These are phyloP conservation scores for Ensete glaucum DNA, from an alignment of 176 grass and related monocot species.

Conservation along the genomic window DNA sequence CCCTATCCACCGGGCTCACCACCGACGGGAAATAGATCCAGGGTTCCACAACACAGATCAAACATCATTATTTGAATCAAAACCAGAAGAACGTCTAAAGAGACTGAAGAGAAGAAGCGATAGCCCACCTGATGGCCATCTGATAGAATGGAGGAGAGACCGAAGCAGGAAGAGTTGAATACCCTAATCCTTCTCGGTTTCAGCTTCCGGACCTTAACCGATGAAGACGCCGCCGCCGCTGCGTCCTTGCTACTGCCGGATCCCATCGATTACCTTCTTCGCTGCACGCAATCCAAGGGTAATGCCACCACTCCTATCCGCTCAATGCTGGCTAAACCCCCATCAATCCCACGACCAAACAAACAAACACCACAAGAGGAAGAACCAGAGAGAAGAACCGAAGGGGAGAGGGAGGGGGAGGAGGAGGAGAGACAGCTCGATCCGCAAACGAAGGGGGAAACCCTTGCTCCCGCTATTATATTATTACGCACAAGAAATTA, in stretches of 20 bases:
- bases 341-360: not conserved
- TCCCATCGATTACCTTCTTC: conserved; percentile 39
- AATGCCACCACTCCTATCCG: not conserved
- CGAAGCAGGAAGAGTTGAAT: conserved; percentile 68
- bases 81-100: not conserved
- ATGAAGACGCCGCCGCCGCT: conserved; percentile 20
- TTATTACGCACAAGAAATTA: not conserved
- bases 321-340: not conserved
- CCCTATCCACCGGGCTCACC: not conserved
- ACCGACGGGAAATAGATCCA: not conserved
- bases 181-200: conserved; percentile 23
- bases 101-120: not conserved
- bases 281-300: not conserved
- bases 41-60: not conserved
- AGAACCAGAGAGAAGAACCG: not conserved
- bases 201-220: conserved; percentile 3
- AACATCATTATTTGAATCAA: not conserved
- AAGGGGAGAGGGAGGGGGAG: not conserved
- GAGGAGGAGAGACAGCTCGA: not conserved
- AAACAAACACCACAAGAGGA: not conserved
- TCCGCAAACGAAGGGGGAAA: not conserved
- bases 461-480: not conserved
- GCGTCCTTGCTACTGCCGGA: conserved; percentile 68
- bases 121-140: not conserved
- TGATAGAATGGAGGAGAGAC: conserved; percentile 18